These are phyloP conservation scores for Solanum lycopersicoides DNA, from an alignment of 257 asterid genomes.

Conservation along the genomic window DNA sequence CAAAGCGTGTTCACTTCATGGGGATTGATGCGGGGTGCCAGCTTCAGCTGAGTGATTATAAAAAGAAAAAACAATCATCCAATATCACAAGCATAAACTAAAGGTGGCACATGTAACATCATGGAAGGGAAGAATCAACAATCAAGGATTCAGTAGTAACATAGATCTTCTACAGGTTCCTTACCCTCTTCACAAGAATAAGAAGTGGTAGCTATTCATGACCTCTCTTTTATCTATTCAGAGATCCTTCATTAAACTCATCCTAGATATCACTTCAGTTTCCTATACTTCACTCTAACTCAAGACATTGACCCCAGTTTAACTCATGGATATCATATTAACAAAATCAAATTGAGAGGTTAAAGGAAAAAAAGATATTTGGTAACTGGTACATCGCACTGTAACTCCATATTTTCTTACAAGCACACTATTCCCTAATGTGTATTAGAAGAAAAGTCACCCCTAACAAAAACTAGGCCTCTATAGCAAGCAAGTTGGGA, in stretches of 20 bases:
- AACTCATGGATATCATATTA: background rate
- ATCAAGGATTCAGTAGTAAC: background rate
- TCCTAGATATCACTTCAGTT: background rate
- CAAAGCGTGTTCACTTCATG: background rate
- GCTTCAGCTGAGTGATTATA: background rate
- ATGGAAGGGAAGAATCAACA: background rate
- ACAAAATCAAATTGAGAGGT: background rate
- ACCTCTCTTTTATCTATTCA: background rate
- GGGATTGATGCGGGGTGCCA: background rate
- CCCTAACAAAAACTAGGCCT: background rate
- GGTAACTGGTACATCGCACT: background rate
- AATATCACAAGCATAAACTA: background rate
- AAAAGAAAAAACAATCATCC: background rate
- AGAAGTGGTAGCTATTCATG: background rate
- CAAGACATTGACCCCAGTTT: background rate
- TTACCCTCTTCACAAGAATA: background rate
- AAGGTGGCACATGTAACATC: background rate
- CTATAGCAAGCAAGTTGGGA: background rate
- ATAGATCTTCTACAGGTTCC: background rate
- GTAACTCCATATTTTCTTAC: background rate
- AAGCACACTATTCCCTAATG: background rate
- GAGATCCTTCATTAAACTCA: background rate
- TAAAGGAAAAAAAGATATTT: background rate
- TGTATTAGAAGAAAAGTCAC: background rate
- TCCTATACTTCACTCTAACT: background rate